Conservation (phyloP, 768 basidiomycete species). For the Pleurotus tuoliensis region DNA sequence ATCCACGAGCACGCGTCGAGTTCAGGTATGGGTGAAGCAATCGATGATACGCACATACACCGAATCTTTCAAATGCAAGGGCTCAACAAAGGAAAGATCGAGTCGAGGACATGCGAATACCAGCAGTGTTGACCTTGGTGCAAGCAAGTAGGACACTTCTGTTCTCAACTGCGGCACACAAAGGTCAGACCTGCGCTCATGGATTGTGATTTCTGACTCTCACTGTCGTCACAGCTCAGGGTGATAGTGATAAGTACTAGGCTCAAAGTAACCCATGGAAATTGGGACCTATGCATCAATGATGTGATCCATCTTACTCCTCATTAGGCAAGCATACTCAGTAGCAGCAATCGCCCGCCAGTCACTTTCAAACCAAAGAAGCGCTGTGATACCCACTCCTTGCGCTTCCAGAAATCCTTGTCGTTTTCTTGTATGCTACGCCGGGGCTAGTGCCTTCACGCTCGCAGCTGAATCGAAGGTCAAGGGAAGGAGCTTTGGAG, state of each 20-base stretch:
- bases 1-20: no score
- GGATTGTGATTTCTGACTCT: no score
- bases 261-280: conserved; percentile 18
- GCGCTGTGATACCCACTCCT: conserved; percentile 38
- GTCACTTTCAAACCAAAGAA: conserved; percentile 25
- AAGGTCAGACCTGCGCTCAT: conserved; percentile 12
- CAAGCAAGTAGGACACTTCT: conserved; percentile 26
- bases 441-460: conserved; percentile 32
- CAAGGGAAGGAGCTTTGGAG: background rate
- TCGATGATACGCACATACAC: no score
- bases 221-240: no score
- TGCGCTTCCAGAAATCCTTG: conserved; percentile 34
- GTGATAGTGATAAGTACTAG: no score
- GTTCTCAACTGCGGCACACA: conserved; percentile 17
- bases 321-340: conserved; percentile 34
- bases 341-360: conserved; percentile 27
- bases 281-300: conserved; percentile 23
- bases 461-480: conserved; percentile 17
- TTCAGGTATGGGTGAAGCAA: no score
- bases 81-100: no score
- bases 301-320: conserved; percentile 26
- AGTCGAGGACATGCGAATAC: conserved; percentile 29
- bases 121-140: conserved; percentile 31
- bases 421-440: conserved; percentile 27
- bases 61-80: no score